Evolutionary conservation across 1,139 yeast genomes (phyloP).

Genomic region (Scheffersomyces titani): DNA sequence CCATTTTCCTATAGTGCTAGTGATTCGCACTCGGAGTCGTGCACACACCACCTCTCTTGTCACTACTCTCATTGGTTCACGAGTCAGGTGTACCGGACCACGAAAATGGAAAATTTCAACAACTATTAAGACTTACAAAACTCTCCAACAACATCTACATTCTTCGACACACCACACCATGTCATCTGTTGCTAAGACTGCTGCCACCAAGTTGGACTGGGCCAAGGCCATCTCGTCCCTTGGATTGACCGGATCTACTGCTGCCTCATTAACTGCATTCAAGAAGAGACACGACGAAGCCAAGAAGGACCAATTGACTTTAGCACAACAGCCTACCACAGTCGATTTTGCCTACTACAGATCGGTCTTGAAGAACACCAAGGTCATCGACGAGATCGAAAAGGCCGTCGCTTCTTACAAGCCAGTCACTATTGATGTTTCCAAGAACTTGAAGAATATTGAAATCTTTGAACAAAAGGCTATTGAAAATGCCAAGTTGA

Average conservation of each 20-base stretch:
- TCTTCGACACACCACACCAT: conserved; percentile 15
- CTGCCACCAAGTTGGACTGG: conserved; percentile 93
- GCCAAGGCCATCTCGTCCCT: conserved; percentile 83
- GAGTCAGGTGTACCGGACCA: neutral
- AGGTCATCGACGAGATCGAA: conserved; percentile 81
- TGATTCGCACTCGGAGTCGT: neutral
- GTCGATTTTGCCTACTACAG: conserved; percentile 86
- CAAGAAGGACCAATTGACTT: conserved; percentile 71
- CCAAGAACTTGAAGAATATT: conserved; percentile 88
- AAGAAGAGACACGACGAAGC: conserved; percentile 99
- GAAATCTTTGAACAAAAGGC: conserved; percentile 96
- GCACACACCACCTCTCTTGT: neutral
- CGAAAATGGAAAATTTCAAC: neutral
- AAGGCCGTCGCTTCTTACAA: conserved; percentile 70
- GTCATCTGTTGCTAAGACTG: conserved; percentile 61
- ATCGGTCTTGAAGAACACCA: conserved; percentile 75
- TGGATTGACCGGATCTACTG: conserved; percentile 92
- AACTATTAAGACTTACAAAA: neutral
- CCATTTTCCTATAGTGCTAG: neutral
- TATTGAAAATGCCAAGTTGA: conserved; percentile 89
- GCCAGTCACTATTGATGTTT: conserved; percentile 83
- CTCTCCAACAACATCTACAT: neutral
- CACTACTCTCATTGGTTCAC: neutral
- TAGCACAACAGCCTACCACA: conserved; percentile 68
- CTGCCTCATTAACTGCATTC: conserved; percentile 83